Conservation (phyloP, 805 yeast genomes). For the Monosporozyma solicola region DNA sequence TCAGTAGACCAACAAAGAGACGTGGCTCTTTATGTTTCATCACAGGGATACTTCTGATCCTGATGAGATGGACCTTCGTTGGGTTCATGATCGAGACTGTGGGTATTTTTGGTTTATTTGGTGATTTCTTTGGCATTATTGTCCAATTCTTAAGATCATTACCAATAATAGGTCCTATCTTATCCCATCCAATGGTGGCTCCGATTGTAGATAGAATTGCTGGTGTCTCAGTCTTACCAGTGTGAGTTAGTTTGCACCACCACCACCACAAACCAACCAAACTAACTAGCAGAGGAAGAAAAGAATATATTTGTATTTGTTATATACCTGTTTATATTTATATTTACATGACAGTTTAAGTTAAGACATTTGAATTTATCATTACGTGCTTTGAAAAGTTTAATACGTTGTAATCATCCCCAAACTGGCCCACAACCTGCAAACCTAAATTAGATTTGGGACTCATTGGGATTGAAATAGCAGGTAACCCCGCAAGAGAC, state of each 20-base stretch:
- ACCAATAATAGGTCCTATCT: slow-evolving; percentile 79
- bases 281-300: not conserved
- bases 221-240: slow-evolving; percentile 60
- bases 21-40: slow-evolving; percentile 78
- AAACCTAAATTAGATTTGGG: slow-evolving; percentile 44
- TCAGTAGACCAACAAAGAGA: slow-evolving; percentile 77
- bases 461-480: slow-evolving; percentile 62
- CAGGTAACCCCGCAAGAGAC: slow-evolving; percentile 85
- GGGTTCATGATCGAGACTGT: slow-evolving; percentile 81
- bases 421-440: slow-evolving; percentile 80
- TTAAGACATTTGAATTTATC: not conserved
- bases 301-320: not conserved
- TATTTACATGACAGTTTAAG: not conserved
- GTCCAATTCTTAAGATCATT: slow-evolving; percentile 78
- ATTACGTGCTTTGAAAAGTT: slow-evolving; percentile 21
- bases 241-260: slow-evolving; percentile 25
- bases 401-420: slow-evolving; percentile 62
- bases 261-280: not conserved
- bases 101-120: slow-evolving; percentile 88
- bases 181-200: slow-evolving; percentile 74
- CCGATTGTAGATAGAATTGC: slow-evolving; percentile 61
- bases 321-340: not conserved
- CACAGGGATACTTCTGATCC: slow-evolving; percentile 65
- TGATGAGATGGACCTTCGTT: slow-evolving; percentile 64
- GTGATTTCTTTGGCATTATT: slow-evolving; percentile 86